Evolutionary conservation across 73 alveolate genomes (phyloP), one percentile per base, ranked within the genome.

Genomic region (Paramecium sexaurelia): DNA sequence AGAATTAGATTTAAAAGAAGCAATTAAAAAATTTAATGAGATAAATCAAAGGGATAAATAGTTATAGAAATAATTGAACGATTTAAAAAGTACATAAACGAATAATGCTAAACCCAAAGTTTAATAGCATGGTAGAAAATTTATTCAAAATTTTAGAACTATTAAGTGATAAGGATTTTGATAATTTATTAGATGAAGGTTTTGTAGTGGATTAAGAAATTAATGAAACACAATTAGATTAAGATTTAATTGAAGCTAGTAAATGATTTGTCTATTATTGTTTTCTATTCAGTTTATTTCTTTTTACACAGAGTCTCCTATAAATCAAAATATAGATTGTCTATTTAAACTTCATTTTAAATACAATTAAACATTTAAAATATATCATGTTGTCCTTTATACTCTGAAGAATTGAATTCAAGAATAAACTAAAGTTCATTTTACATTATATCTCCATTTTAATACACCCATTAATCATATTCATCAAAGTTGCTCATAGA

Each of bases 381-480:
- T n/a, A n/a, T n/a, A n/a, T 57, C 82, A 57, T 32, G 7, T 17
- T 1, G 22, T 9, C 40, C 82, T 43, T 57, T 57, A 22, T 57
- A 22, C 82, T 57, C 9, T 5, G 10, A 22, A 57, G 19, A 43
- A 57, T 24, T 57, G 19, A 27, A 7, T 20, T 73, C 89, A 75
- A 22, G 89, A 71, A 40, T 75, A 75, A 8, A 73, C 89, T 0
- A 75, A 40, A 1, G 89, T 75, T 40, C 71, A 19, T 32, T 75
- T 75, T 73, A 75, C 40, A 24, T 75, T 73, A 17, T 75, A 75
- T 75, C 89, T 75, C 89, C 89, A 40, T 75, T 75, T 26, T 75
- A 11, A 75, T 75, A 75, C 89, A 75, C 40, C 40, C 89, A 22
- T 75, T 75, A 71, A 75, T 75, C 89, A 75, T 75, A 35, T 75